Conservation (phyloP, 83 land plant genomes). For the Isoetes engelmannii region DNA sequence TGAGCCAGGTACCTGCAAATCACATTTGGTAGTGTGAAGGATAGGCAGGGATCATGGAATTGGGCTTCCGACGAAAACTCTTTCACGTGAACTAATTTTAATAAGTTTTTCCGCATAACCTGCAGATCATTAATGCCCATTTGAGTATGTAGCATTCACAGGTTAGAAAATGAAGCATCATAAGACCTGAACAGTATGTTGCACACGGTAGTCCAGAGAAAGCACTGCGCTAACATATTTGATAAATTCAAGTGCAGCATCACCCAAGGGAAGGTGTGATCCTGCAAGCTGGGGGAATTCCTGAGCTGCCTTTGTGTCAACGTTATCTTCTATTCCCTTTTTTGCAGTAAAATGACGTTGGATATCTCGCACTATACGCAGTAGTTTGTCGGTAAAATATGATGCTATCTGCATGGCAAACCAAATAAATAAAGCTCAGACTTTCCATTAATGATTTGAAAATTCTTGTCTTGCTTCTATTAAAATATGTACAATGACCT, state of each 20-base stretch:
- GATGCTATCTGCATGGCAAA: conserved; percentile 63
- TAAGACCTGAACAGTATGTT: conserved; percentile 85
- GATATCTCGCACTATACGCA: conserved; percentile 58
- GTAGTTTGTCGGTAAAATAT: conserved; percentile 71
- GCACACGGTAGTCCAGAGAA: conserved; percentile 81
- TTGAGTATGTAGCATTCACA: background rate
- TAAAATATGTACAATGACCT: conserved; percentile 32
- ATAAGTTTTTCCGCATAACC: conserved; percentile 83
- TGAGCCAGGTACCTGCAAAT: conserved; percentile 73
- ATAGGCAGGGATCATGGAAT: conserved; percentile 58
- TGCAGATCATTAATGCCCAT: conserved; percentile 19
- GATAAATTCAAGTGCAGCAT: conserved; percentile 87
- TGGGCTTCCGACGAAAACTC: conserved; percentile 94
- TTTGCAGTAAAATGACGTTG: conserved; percentile 49
- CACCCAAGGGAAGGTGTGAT: conserved; percentile 48
- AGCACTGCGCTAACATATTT: conserved; percentile 88
- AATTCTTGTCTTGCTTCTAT: no score
- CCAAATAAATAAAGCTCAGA: background rate
- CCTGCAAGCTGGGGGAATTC: conserved; percentile 35
- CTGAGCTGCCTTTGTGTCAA: conserved; percentile 19
- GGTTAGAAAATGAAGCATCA: background rate
- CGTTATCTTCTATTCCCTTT: conserved; percentile 36
- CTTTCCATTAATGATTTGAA: background rate
- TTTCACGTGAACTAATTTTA: conserved; percentile 64
- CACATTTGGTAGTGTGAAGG: conserved; percentile 86